Conservation (phyloP, 768 basidiomycete species). For the Megacollybia marginata region DNA sequence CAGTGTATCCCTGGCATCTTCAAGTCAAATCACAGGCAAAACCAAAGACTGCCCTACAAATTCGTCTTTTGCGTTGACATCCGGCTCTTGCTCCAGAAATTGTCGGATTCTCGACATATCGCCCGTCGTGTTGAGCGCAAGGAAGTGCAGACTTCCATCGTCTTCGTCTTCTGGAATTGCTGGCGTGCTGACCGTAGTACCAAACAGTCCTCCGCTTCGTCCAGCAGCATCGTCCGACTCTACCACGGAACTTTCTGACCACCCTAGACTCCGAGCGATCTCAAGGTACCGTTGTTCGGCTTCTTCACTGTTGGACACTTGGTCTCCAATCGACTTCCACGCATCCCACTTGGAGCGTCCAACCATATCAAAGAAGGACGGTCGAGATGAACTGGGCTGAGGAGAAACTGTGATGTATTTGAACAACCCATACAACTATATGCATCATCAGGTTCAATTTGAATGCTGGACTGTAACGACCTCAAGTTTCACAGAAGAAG, state of each 20-base stretch:
- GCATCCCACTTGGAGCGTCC: conserved; percentile 87
- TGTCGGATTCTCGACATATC: conserved; percentile 36
- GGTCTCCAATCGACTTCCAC: conserved; percentile 50
- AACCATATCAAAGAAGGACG: conserved; percentile 71
- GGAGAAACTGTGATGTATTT: conserved; percentile 62
- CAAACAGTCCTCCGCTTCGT: conserved; percentile 42
- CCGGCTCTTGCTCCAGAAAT: conserved; percentile 35
- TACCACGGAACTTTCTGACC: conserved; percentile 32
- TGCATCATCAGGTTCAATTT: conserved; percentile 18
- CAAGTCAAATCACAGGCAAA: conserved; percentile 2
- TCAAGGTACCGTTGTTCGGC: conserved; percentile 63
- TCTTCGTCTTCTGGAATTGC: conserved; percentile 24
- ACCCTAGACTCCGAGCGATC: conserved; percentile 63
- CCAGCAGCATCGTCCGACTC: conserved; percentile 27
- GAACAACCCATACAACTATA: conserved; percentile 80
- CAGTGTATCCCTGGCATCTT: conserved; percentile 68
- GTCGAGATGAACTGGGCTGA: conserved; percentile 48
- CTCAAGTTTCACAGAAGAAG: conserved; percentile 68
- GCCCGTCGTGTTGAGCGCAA: conserved; percentile 45
- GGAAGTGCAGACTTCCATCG: conserved; percentile 45
- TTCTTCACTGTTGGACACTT: conserved; percentile 34
- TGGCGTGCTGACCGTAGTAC: conserved; percentile 57
- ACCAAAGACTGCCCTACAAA: conserved; percentile 46
- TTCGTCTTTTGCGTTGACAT: conserved; percentile 61
- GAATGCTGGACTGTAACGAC: conserved; percentile 28